phyloP scores from a whole-genome alignment of 306 rosid species.

The Dicorynia guianensis region DNA sequence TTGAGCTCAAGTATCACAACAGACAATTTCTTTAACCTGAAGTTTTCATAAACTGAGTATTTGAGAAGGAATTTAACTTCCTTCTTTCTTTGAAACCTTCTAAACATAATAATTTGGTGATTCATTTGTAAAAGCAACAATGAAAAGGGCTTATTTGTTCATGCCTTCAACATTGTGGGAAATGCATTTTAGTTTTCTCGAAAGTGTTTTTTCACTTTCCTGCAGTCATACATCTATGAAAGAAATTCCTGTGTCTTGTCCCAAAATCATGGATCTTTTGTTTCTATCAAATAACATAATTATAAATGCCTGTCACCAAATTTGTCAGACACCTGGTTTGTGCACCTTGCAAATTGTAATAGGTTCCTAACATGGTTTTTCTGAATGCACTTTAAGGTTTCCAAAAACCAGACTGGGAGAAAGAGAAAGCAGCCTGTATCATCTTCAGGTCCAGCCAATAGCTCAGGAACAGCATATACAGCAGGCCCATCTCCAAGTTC shows the following conservation, averaged over 20 bases:
- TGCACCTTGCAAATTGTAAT: not conserved
- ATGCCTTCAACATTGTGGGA: not conserved
- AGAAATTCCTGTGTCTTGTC: not conserved
- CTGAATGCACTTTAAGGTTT: conserved; percentile 67
- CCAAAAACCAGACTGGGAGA: conserved; percentile 95
- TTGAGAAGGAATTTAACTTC: too few relatives aligned
- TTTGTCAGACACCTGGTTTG: not conserved
- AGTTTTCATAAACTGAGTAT: too few relatives aligned
- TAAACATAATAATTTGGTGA: too few relatives aligned
- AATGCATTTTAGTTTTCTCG: not conserved
- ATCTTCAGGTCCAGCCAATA: conserved; percentile 98
- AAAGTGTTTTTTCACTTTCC: not conserved
- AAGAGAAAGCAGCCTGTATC: conserved; percentile 98
- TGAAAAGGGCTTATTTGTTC: not conserved
- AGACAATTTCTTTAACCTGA: too few relatives aligned
- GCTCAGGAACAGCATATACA: conserved; percentile 97
- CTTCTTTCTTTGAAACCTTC: too few relatives aligned
- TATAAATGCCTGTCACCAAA: not conserved
- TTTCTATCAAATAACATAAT: not conserved
- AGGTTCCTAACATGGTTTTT: conserved; percentile 55
- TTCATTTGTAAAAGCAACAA: too few relatives aligned
- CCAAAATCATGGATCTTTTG: not conserved
- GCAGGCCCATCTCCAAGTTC: conserved; percentile 99
- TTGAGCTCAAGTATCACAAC: too few relatives aligned
- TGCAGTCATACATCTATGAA: not conserved